Evolutionary conservation across 495 filamentous ascomycete species (phyloP).

Genomic region (Friedmanniomyces simplex): DNA sequence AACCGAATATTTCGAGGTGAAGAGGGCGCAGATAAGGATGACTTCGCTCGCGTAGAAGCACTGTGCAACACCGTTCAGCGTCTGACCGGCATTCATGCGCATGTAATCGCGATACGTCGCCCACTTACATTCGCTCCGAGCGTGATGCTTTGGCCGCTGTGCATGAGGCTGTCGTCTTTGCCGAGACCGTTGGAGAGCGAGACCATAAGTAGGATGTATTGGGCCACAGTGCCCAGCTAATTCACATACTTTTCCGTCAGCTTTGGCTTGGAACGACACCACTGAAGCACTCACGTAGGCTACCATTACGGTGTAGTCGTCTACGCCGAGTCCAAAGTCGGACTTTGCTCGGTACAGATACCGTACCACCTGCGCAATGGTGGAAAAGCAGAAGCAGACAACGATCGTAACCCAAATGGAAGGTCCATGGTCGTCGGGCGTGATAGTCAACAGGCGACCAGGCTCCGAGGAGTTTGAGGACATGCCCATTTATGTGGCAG

Average conservation of each 20-base stretch:
- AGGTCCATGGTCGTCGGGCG: not conserved
- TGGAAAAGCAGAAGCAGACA: not conserved
- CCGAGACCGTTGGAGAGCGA: not conserved
- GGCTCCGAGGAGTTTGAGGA: not conserved
- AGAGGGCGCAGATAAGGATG: not conserved
- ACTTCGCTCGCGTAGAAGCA: not conserved
- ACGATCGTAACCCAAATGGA: not conserved
- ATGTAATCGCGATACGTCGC: not conserved
- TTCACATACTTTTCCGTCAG: not conserved
- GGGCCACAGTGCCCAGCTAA: not conserved
- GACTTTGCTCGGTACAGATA: not conserved
- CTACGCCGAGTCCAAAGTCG: not conserved
- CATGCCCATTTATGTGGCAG: not conserved
- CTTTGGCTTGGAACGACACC: not conserved
- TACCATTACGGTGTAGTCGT: not conserved
- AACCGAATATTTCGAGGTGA: not conserved
- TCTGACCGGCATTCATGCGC: not conserved
- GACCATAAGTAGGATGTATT: not conserved
- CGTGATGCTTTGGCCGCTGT: not conserved
- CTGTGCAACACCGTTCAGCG: not conserved
- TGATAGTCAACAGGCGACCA: not conserved
- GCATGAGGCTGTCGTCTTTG: not conserved
- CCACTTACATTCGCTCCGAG: not conserved
- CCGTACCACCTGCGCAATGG: not conserved
- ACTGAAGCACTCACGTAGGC: not conserved